phyloP scores from a whole-genome alignment of 495 filamentous ascomycete genomes.

The Sporormia fimetaria region DNA sequence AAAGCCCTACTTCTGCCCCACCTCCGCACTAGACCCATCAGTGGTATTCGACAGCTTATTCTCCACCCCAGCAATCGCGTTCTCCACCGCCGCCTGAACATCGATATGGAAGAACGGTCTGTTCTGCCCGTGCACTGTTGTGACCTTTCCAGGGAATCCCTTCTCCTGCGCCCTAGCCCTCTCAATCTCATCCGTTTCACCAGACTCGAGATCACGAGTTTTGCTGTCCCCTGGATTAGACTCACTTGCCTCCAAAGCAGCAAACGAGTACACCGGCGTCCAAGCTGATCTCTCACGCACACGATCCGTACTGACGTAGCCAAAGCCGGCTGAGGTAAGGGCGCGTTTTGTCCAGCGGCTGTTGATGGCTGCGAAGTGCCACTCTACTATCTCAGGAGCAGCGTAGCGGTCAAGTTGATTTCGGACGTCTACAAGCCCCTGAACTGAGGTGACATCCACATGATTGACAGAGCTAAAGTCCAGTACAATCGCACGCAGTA shows the following conservation, averaged over 20 bases:
- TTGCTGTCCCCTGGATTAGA: constrained; percentile 13
- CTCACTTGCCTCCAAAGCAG: constrained; percentile 56
- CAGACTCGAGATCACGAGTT: constrained; percentile 21
- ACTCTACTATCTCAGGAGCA: constrained; percentile 73
- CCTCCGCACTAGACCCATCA: not conserved
- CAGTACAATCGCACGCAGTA: constrained; percentile 81
- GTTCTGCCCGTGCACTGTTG: constrained; percentile 70
- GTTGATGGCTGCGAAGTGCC: constrained; percentile 90
- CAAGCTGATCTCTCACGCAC: constrained; percentile 44
- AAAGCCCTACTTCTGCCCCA: not conserved
- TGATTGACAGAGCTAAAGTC: constrained; percentile 95
- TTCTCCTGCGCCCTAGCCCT: not conserved
- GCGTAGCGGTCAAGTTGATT: constrained; percentile 90
- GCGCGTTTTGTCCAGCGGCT: constrained; percentile 97
- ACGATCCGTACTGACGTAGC: constrained; percentile 54
- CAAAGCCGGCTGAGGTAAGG: constrained; percentile 84
- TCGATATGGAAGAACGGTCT: constrained; percentile 92
- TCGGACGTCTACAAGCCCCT: constrained; percentile 91
- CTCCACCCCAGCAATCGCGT: constrained; percentile 68
- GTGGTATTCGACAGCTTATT: constrained; percentile 25
- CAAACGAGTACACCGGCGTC: constrained; percentile 91
- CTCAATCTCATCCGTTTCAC: constrained; percentile 10
- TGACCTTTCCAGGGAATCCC: constrained; percentile 36
- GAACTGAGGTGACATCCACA: constrained; percentile 86
- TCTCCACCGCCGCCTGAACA: constrained; percentile 79